A percentile compares a stretch with the other conserved stretches of the same genome.
Conservation (phyloP, 2,329 filamentous ascomycete species). For the Alternaria brassicicola region DNA sequence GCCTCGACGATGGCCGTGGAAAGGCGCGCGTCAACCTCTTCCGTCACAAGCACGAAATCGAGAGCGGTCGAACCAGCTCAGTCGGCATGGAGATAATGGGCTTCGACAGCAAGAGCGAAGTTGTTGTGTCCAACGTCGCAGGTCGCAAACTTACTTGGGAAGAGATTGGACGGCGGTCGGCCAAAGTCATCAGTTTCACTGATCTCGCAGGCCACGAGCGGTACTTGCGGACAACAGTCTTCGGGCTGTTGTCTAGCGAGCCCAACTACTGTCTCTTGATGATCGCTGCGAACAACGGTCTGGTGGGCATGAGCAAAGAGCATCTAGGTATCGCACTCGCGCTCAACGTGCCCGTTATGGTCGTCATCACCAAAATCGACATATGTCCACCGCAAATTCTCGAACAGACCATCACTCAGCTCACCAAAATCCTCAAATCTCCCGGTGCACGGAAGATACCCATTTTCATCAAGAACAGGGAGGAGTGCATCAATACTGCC, state of each 20-base stretch:
- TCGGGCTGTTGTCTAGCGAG: conserved; percentile 90
- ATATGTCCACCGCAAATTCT: conserved; percentile 96
- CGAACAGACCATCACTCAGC: conserved; percentile 88
- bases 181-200: conserved; percentile 96
- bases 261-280: conserved; percentile 98
- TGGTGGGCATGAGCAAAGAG: conserved; percentile 98
- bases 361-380: conserved; percentile 96
- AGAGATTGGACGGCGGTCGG: conserved; percentile 90
- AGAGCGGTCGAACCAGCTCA: conserved; percentile 91
- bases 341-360: conserved; percentile 96
- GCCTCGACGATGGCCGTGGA: conserved; percentile 91
- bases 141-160: conserved; percentile 94
- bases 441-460: conserved; percentile 94
- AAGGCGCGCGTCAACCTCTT: conserved; percentile 95
- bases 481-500: conserved; percentile 93
- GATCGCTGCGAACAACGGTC: conserved; percentile 96
- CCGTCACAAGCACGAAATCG: conserved; percentile 96
- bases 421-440: conserved; percentile 91
- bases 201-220: conserved; percentile 95
- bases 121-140: conserved; percentile 80
- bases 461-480: conserved; percentile 88
- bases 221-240: conserved; percentile 94
- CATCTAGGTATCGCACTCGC: conserved; percentile 94
- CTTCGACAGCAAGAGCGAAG: conserved; percentile 84
- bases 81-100: conserved; percentile 98